Percentiles rank a stretch among this genome's conserved stretches.
Conservation (phyloP, 2,329 filamentous ascomycete genomes). For the Rhynchosporium agropyri region DNA sequence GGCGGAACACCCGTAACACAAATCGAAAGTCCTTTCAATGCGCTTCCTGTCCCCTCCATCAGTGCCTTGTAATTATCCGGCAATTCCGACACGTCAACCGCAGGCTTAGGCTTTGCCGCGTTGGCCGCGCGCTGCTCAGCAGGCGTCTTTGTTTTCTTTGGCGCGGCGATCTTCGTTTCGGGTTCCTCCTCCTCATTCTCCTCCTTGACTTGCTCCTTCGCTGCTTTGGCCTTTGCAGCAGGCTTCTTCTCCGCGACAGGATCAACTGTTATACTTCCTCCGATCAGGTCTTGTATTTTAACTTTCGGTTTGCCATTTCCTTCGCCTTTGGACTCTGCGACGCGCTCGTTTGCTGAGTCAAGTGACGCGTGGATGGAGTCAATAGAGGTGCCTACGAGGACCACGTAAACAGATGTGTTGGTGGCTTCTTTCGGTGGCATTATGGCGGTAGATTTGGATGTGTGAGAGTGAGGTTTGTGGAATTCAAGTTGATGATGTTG, state of each 20-base stretch:
- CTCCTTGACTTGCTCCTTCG: constrained; percentile 12
- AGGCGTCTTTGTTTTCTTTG: constrained; percentile 32
- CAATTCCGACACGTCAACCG: constrained; percentile 18
- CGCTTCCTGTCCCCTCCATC: constrained; percentile 23
- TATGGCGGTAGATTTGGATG: not conserved
- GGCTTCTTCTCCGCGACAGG: constrained; percentile 9
- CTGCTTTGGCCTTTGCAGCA: constrained; percentile 12
- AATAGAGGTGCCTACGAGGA: constrained; percentile 16
- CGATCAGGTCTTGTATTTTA: constrained; percentile 23
- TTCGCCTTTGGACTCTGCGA: constrained; percentile 15
- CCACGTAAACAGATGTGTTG: constrained; percentile 23
- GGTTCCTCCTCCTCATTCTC: constrained; percentile 7
- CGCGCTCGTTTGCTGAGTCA: constrained; percentile 26
- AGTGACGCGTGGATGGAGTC: constrained; percentile 29
- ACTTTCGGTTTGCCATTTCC: constrained; percentile 11
- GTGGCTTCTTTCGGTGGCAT: constrained; percentile 32
- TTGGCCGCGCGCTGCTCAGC: constrained; percentile 34
- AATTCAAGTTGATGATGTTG: not conserved
- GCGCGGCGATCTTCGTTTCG: constrained; percentile 18
- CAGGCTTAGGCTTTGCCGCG: constrained; percentile 25
- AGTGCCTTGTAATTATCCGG: constrained; percentile 30
- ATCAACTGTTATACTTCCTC: constrained; percentile 25
- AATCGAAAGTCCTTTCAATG: constrained; percentile 24
- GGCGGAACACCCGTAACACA: constrained; percentile 35
- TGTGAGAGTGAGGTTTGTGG: not conserved